Percentiles rank a stretch among this genome's conserved stretches.
Conservation (phyloP, 768 basidiomycete species). For the Lactarius evosmus region DNA sequence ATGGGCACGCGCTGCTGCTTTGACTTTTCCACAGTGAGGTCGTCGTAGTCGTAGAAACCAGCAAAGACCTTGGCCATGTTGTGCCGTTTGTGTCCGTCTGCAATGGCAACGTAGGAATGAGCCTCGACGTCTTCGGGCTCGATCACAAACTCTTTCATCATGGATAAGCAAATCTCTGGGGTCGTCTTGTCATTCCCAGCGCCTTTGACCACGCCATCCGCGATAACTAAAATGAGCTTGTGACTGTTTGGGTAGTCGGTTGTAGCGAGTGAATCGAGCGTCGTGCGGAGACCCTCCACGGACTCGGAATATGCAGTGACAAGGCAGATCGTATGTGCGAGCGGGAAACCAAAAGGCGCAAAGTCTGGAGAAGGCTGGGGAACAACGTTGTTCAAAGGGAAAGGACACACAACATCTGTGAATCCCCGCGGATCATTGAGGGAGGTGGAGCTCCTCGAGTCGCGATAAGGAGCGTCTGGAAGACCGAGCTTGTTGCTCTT, state of each 20-base stretch:
- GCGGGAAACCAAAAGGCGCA: conserved; percentile 94
- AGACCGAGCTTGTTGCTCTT: conserved; percentile 55
- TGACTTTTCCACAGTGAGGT: conserved; percentile 79
- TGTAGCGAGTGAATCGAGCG: conserved; percentile 96
- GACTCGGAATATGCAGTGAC: conserved; percentile 99
- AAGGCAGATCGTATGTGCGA: conserved; percentile 90
- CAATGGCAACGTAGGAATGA: conserved; percentile 96
- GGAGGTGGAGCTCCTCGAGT: conserved; percentile 81
- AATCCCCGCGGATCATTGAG: conserved; percentile 55
- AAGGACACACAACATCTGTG: conserved; percentile 77
- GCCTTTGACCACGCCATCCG: conserved; percentile 98
- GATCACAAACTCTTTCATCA: conserved; percentile 96
- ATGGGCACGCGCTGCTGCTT: conserved; percentile 98
- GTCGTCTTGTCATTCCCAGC: conserved; percentile 86
- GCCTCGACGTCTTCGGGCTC: conserved; percentile 81
- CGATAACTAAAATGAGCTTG: conserved; percentile 92
- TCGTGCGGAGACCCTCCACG: conserved; percentile 92
- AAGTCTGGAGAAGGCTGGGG: conserved; percentile 89
- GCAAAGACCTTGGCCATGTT: conserved; percentile 99
- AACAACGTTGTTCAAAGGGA: conserved; percentile 87
- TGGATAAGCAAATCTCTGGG: conserved; percentile 87
- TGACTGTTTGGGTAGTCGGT: conserved; percentile 99
- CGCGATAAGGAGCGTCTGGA: conserved; percentile 69
- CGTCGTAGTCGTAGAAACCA: conserved; percentile 95
- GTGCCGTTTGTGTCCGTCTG: conserved; percentile 99